Evolutionary conservation across 495 filamentous ascomycete genomes (phyloP).

Genomic region (Geoglossum glabrum): DNA sequence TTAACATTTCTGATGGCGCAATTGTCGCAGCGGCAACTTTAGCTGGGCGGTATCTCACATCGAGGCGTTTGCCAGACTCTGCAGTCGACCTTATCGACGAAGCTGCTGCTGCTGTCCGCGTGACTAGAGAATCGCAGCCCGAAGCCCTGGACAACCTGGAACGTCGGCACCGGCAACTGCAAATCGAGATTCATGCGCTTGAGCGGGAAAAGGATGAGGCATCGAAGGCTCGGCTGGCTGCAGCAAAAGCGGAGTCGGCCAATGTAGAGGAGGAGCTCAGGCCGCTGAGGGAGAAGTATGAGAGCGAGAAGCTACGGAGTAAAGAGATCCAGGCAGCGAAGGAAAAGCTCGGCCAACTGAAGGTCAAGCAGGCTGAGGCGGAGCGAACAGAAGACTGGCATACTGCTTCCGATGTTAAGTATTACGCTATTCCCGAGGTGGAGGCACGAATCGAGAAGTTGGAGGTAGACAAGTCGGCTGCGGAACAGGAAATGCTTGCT

Average conservation of each 20-base stretch:
- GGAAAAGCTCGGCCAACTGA: constrained; percentile 73
- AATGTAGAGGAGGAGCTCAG: constrained; percentile 82
- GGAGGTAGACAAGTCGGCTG: constrained; percentile 56
- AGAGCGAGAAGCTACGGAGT: constrained; percentile 70
- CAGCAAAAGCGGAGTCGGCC: constrained; percentile 72
- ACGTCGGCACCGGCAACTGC: constrained; percentile 65
- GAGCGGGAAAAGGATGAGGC: constrained; percentile 88
- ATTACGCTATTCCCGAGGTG: constrained; percentile 92
- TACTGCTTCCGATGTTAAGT: constrained; percentile 77
- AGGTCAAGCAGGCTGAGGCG: constrained; percentile 81
- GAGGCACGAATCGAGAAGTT: constrained; percentile 56
- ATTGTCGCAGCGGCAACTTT: constrained; percentile 80
- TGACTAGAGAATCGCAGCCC: constrained; percentile 86
- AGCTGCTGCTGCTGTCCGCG: constrained; percentile 82
- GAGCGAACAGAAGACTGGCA: constrained; percentile 63
- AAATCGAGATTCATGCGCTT: constrained; percentile 92
- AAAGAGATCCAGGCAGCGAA: constrained; percentile 90
- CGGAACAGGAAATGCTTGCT: constrained; percentile 52
- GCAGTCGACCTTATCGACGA: constrained; percentile 94
- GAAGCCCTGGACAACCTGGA: constrained; percentile 87
- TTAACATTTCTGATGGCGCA: constrained; percentile 81
- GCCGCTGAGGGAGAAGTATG: constrained; percentile 87
- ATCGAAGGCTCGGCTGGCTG: constrained; percentile 56
- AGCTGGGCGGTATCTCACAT: constrained; percentile 78
- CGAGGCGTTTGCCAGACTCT: constrained; percentile 78